These are phyloP conservation scores for Chrysochromulina parva DNA, from an alignment of 78 protist species.

Conservation along the genomic window DNA sequence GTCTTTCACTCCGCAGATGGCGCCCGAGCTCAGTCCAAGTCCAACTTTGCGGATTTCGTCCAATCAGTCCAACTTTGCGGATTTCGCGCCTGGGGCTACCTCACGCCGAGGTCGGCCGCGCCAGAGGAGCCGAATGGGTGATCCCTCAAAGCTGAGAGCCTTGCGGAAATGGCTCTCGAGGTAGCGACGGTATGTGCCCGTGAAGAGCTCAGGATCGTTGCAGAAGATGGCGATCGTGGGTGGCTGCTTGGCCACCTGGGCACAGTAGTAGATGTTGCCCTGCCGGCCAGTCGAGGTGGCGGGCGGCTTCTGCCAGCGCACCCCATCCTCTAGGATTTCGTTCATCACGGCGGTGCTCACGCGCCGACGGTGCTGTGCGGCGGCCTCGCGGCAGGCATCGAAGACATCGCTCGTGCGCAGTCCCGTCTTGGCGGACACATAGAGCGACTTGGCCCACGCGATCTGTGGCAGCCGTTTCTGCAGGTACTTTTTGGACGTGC, in stretches of 20 bases:
- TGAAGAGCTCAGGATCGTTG: slow-evolving; percentile 28
- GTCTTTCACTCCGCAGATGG: too few species aligned
- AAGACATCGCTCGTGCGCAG: neutral
- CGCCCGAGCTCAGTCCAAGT: too few species aligned
- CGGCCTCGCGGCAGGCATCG: neutral
- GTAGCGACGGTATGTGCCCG: neutral
- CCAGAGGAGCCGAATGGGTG: neutral
- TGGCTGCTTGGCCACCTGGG: neutral
- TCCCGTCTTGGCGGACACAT: slow-evolving; percentile 13
- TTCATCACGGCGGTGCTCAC: neutral
- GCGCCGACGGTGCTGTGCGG: neutral
- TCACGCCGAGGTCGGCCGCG: neutral
- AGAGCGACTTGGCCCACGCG: neutral
- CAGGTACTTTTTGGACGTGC: neutral
- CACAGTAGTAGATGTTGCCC: slow-evolving; percentile 18
- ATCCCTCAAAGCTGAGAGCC: slow-evolving; percentile 1
- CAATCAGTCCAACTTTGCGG: too few species aligned
- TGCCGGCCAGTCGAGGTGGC: neutral
- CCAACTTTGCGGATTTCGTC: too few species aligned
- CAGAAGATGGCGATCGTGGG: slow-evolving; percentile 13
- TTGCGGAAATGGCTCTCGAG: neutral
- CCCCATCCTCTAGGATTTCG: slow-evolving; percentile 24
- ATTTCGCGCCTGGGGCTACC: too few species aligned
- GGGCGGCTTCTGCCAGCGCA: slow-evolving; percentile 29
- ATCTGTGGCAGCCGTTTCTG: neutral